Evolutionary conservation across 2,329 filamentous ascomycete species (phyloP).

Genomic region (Talaromyces sp.): DNA sequence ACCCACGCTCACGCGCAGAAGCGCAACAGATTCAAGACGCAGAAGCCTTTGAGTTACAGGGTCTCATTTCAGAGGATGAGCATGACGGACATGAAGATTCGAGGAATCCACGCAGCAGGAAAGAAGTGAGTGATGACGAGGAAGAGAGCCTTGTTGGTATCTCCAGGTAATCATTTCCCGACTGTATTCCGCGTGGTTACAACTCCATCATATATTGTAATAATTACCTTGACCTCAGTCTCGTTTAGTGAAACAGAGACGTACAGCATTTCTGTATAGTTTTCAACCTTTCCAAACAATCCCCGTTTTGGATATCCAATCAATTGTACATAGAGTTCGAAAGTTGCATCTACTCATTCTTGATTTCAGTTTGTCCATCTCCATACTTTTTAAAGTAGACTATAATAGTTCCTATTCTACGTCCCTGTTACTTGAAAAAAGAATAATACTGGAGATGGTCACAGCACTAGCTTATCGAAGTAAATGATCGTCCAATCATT

Average conservation of each 20-base stretch:
- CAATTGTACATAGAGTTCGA: not conserved
- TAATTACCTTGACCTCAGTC: not conserved
- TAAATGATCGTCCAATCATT: too few species aligned
- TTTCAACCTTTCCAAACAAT: not conserved
- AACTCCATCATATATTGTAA: not conserved
- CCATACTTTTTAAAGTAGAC: not conserved
- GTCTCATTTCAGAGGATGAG: conserved; percentile 83
- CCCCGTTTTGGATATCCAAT: not conserved
- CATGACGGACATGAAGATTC: not conserved
- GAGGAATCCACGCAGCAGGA: conserved; percentile 5
- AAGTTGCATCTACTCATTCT: not conserved
- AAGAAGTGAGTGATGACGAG: conserved; percentile 29
- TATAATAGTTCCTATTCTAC: not conserved
- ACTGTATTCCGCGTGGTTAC: not conserved
- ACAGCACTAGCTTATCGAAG: too few species aligned
- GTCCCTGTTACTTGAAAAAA: too few species aligned
- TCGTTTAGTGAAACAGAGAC: not conserved
- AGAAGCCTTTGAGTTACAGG: conserved; percentile 90
- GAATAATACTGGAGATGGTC: too few species aligned
- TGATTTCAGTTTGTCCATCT: not conserved
- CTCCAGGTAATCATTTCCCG: not conserved
- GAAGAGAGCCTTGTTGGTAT: conserved; percentile 19
- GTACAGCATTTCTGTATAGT: not conserved
- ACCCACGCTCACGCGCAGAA: conserved; percentile 35
- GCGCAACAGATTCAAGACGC: conserved; percentile 64